Evolutionary conservation across 2,329 filamentous ascomycete species (phyloP), one percentile per base, ranked within the genome.

Genomic region (Alternaria infectoria): DNA sequence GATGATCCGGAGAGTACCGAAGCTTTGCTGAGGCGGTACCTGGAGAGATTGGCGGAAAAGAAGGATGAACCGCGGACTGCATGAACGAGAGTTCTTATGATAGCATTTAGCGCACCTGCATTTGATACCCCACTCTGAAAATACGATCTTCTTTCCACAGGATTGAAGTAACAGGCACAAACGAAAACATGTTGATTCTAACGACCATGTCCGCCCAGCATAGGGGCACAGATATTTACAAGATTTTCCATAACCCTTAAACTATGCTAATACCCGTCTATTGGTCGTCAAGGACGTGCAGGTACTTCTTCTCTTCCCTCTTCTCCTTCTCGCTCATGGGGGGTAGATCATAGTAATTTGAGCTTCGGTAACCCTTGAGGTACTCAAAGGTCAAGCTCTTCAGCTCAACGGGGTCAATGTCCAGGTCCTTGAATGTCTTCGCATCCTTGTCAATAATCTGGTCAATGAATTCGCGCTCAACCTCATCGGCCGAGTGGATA

Each of bases 341-440:
- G 54, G 96, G 96, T 70, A 98, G 86, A 79, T 99, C 95, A 82
- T 96, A 97, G 87, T 90, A 96, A 75, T 90, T 88, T 61, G 91
- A 88, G 82, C 92, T 95, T 79, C 96, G 91, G 86, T 93, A 97
- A 80, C 90, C 91, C 91, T 96, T 91, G 85, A 98, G 82, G 83
- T 99, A 99, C 82, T 96, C 91, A 82, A 95, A 98, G 69, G 93
- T 97, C 80, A 93, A 89, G 80, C 92, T 90, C 80, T 88, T 90
- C 74, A 98, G 88, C 68, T 98, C 94, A 50, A 89, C 91, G 28
- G 95, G 93, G 82, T 93, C 91, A 69, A 99, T 97, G 65, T 89
- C 92, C 50, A 99, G 86, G 77, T 98, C 94, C 82, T 92, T 92
- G 84, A 98, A 97, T 2, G 96, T 98, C 88, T 97, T 98, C 69